Percentiles rank a stretch among this genome's conserved stretches.
Conservation (phyloP, 2,329 filamentous ascomycete species). For the Chrysoporthe puriensis region DNA sequence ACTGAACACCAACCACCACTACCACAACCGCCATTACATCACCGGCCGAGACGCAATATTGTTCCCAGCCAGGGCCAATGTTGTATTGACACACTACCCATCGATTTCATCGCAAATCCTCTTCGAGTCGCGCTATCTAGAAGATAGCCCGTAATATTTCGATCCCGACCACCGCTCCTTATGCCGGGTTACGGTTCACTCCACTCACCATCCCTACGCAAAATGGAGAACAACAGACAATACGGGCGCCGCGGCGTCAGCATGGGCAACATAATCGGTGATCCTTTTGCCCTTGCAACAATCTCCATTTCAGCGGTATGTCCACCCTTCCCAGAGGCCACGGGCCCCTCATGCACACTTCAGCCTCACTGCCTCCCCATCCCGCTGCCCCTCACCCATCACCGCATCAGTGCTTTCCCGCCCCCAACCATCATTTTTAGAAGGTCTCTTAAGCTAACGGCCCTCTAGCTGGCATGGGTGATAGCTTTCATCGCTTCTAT, state of each 20-base stretch:
- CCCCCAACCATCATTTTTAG: conserved; percentile 18
- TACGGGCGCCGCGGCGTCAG: conserved; percentile 67
- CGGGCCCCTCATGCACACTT: not conserved
- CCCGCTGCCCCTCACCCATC: conserved; percentile 1
- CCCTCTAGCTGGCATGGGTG: conserved; percentile 82
- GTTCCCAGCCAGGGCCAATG: conserved; percentile 19
- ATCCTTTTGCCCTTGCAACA: conserved; percentile 94
- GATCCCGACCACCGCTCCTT: conserved; percentile 40
- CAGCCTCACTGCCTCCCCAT: conserved; percentile 10
- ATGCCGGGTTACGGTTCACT: conserved; percentile 78
- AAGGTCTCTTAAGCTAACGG: conserved; percentile 30
- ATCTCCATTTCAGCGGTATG: conserved; percentile 85
- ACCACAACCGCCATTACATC: not conserved
- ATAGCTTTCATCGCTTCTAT: conserved; percentile 89
- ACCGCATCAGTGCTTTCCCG: not conserved
- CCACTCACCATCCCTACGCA: conserved; percentile 73
- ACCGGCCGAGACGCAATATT: conserved; percentile 1
- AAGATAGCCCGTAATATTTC: conserved; percentile 14
- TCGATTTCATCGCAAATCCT: not conserved
- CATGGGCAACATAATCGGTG: conserved; percentile 88
- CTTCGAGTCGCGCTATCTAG: conserved; percentile 17
- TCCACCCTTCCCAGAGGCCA: not conserved
- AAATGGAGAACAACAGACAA: conserved; percentile 74
- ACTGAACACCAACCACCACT: conserved; percentile 15
- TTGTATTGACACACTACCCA: conserved; percentile 15